phyloP scores from a whole-genome alignment of 352 stramenopile species.

The Globisporangium lucens region DNA sequence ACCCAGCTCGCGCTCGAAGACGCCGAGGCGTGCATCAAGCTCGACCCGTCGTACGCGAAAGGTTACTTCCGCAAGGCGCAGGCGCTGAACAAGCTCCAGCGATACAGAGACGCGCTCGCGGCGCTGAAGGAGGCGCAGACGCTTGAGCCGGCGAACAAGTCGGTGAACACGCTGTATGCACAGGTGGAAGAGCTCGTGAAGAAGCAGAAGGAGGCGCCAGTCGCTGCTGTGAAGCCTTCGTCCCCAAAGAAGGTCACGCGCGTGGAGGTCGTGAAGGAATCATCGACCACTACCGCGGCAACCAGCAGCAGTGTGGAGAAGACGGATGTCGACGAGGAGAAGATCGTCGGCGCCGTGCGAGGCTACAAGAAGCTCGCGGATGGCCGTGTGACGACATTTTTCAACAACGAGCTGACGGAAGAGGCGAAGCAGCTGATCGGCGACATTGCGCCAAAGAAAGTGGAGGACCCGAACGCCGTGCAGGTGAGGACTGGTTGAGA shows the following conservation, averaged over 20 bases:
- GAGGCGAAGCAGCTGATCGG: conserved; percentile 97
- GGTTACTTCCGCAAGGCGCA: conserved; percentile 84
- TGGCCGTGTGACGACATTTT: conserved; percentile 98
- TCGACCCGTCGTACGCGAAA: conserved; percentile 71
- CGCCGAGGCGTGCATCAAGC: conserved; percentile 56
- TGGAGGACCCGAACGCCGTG: conserved; percentile 64
- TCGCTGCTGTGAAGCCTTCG: conserved; percentile 10
- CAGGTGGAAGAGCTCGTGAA: conserved; percentile 61
- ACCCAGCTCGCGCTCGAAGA: conserved; percentile 56
- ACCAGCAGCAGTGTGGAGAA: conserved; percentile 9
- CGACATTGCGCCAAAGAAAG: conserved; percentile 92
- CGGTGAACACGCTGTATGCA: conserved; percentile 52
- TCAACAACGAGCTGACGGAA: conserved; percentile 98
- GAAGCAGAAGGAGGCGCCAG: conserved; percentile 48
- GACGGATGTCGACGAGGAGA: conserved; percentile 54
- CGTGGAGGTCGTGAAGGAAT: conserved; percentile 39
- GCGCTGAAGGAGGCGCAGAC: conserved; percentile 60
- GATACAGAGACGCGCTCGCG: conserved; percentile 58
- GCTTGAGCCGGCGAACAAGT: conserved; percentile 75
- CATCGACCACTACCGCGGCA: conserved; percentile 10
- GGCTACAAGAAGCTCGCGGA: conserved; percentile 97
- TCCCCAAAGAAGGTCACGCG: conserved; percentile 57
- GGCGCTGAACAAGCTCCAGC: conserved; percentile 65
- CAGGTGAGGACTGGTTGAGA: conserved; percentile 19
- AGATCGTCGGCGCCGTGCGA: conserved; percentile 66